phyloP scores from a whole-genome alignment of 352 stramenopile species.

The Phytophthora tubulina region DNA sequence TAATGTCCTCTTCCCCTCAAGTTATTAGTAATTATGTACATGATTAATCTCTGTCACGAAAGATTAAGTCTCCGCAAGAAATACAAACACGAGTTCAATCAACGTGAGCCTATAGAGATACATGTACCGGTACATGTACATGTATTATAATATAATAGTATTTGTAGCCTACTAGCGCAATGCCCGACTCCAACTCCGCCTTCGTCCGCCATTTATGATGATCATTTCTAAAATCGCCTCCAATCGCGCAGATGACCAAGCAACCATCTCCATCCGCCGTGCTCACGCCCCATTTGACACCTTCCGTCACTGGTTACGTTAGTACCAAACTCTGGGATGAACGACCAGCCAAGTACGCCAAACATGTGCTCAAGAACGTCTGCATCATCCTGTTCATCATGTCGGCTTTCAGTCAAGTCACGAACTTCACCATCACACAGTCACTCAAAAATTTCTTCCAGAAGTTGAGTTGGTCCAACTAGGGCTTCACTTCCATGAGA shows the following conservation, averaged over 20 bases:
- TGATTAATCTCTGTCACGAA: neutral
- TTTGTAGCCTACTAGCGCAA: too few relatives aligned
- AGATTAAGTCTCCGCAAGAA: neutral
- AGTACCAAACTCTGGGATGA: constrained; percentile 54
- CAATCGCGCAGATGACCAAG: neutral
- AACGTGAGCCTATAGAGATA: neutral
- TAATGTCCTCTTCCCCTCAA: neutral
- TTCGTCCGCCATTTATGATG: neutral
- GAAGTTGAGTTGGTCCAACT: constrained; percentile 60
- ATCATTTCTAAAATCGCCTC: neutral
- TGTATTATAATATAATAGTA: neutral
- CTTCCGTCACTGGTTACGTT: constrained; percentile 23
- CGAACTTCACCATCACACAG: constrained; percentile 65
- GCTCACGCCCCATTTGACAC: constrained; percentile 24
- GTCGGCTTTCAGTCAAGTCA: constrained; percentile 50
- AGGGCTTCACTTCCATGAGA: constrained; percentile 65
- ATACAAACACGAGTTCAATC: neutral
- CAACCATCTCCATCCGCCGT: neutral
- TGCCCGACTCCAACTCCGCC: too few relatives aligned
- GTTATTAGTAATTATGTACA: neutral
- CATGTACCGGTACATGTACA: neutral
- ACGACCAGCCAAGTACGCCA: constrained; percentile 52
- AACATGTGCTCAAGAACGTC: constrained; percentile 60
- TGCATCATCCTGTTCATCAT: constrained; percentile 65
- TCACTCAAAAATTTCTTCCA: constrained; percentile 71